phyloP scores from a whole-genome alignment of 768 basidiomycete species.

The Dendrothele bispora region DNA sequence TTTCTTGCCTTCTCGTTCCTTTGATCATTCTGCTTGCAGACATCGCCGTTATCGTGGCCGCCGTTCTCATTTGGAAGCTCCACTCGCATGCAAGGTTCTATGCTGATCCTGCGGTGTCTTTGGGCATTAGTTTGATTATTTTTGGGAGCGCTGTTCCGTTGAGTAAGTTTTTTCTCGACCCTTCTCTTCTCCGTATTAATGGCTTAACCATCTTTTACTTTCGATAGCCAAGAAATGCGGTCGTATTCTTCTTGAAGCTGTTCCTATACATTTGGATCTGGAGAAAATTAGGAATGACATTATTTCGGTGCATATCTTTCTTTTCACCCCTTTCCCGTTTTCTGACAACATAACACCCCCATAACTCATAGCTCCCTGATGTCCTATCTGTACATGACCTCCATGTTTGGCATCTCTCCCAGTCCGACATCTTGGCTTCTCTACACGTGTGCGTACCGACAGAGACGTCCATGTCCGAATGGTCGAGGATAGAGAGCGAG shows the following conservation, averaged over 20 bases:
- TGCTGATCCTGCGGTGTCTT: slow-evolving; percentile 52
- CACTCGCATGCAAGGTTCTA: slow-evolving; percentile 47
- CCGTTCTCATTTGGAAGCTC: slow-evolving; percentile 48
- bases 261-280: slow-evolving; percentile 49
- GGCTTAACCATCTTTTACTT: neutral
- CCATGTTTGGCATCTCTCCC: slow-evolving; percentile 55
- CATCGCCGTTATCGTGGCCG: slow-evolving; percentile 54
- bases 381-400: slow-evolving; percentile 51
- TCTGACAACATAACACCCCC: neutral
- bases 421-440: slow-evolving; percentile 50
- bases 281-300: slow-evolving; percentile 50
- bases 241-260: slow-evolving; percentile 52
- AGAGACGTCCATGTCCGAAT: slow-evolving; percentile 47
- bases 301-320: slow-evolving; percentile 32
- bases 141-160: slow-evolving; percentile 52
- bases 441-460: slow-evolving; percentile 52
- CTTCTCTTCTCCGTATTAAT: neutral
- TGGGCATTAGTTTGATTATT: slow-evolving; percentile 51
- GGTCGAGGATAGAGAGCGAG: slow-evolving; percentile 48
- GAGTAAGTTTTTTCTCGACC: slow-evolving; percentile 32
- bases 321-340: neutral
- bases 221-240: slow-evolving; percentile 42
- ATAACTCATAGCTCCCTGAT: slow-evolving; percentile 35
- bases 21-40: slow-evolving; percentile 34
- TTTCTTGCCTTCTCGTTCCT: no score